Conservation (phyloP, 1,139 yeast genomes). For the Nakaseomyces nivariensis region DNA sequence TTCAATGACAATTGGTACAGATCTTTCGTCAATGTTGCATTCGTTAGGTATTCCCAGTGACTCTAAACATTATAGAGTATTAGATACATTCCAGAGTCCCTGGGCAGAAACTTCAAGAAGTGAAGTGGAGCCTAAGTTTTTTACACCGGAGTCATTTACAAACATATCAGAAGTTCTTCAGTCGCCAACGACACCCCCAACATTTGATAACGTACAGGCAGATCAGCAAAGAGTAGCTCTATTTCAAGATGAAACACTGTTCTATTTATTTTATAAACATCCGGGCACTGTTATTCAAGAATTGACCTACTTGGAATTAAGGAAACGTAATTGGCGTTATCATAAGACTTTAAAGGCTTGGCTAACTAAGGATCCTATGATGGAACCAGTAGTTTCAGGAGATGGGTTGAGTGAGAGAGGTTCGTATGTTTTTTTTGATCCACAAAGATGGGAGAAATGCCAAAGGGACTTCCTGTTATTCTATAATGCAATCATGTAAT, state of each 20-base stretch:
- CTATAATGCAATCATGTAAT: conserved; percentile 42
- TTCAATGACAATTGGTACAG: conserved; percentile 69
- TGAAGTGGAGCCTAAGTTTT: conserved; percentile 74
- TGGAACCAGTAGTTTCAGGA: conserved; percentile 79
- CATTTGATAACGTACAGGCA: conserved; percentile 32
- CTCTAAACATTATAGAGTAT: conserved; percentile 32
- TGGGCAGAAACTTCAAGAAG: conserved; percentile 89
- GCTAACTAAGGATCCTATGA: conserved; percentile 88
- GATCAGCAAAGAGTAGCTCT: conserved; percentile 64
- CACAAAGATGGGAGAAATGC: conserved; percentile 91
- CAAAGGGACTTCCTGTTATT: conserved; percentile 71
- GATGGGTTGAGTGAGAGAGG: conserved; percentile 76
- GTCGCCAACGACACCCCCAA: conserved; percentile 26
- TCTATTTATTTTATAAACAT: conserved; percentile 86
- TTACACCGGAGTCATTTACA: conserved; percentile 35
- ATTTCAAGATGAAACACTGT: conserved; percentile 85
- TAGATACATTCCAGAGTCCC: conserved; percentile 77
- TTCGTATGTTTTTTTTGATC: conserved; percentile 92
- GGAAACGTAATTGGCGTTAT: conserved; percentile 89
- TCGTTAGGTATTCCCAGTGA: conserved; percentile 28
- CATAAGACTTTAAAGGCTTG: conserved; percentile 94
- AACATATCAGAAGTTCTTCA: conserved; percentile 32
- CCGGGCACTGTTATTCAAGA: conserved; percentile 93
- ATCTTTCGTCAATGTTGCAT: conserved; percentile 60
- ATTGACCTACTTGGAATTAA: conserved; percentile 82